These are phyloP conservation scores for Cercophora newfieldiana DNA, from an alignment of 495 filamentous ascomycete species.

Conservation along the genomic window DNA sequence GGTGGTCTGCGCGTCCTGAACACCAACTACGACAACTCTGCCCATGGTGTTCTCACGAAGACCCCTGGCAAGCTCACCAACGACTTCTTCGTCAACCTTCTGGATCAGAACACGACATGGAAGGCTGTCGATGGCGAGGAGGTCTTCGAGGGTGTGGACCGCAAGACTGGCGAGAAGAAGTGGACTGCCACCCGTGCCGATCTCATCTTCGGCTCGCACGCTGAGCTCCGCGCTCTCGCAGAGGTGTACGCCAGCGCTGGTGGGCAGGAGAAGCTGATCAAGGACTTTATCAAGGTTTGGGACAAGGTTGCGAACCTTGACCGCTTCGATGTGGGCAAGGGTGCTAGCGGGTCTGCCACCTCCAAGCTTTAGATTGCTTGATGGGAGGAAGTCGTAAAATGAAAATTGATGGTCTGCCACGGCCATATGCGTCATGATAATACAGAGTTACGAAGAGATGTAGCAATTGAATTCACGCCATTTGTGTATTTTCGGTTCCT, in stretches of 20 bases:
- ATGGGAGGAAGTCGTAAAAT: background rate
- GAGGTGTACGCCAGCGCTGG: conserved; percentile 63
- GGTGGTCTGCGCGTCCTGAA: conserved; percentile 67
- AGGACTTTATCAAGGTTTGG: conserved; percentile 71
- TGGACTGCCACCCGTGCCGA: conserved; percentile 69
- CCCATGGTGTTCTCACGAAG: conserved; percentile 62
- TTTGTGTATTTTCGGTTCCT: no score
- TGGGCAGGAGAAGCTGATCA: conserved; percentile 60
- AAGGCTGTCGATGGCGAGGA: conserved; percentile 52
- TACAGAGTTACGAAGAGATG: background rate
- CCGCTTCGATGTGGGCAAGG: conserved; percentile 52
- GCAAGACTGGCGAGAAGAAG: conserved; percentile 64
- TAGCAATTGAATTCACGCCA: no score
- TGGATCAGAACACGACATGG: conserved; percentile 66
- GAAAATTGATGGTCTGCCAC: background rate
- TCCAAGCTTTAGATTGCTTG: background rate
- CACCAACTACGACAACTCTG: conserved; percentile 65
- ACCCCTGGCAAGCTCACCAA: conserved; percentile 66
- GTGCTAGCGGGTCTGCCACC: background rate
- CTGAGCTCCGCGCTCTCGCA: conserved; percentile 66
- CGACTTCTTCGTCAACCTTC: conserved; percentile 74
- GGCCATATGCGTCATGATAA: background rate
- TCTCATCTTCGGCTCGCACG: conserved; percentile 67
- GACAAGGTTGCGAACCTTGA: conserved; percentile 71
- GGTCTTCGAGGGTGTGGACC: conserved; percentile 62